Base-by-base conservation (phyloP, 768 basidiomycete genomes). In the Rhodosporidiobolus odoratus region DNA sequence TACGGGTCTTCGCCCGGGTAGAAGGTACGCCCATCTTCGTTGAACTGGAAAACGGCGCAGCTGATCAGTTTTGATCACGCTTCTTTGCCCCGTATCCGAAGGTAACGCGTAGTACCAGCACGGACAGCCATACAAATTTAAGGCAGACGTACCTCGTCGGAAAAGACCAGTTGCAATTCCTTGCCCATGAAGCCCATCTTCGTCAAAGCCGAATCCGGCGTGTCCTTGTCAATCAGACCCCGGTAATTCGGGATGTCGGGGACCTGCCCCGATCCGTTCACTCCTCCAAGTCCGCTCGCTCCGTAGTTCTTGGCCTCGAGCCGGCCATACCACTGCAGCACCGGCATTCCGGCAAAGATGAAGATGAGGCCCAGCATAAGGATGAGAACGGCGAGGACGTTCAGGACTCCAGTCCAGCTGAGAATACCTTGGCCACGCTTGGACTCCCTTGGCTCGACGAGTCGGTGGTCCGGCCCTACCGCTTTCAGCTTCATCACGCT, bases 291-390 rank as follows among this genome's bases (percentile, higher is more conserved):
- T 77, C 89, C 89, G 74, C 88, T 89, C 12, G 79, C 88, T 15
- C 86, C 86, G 30, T 83, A 78, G 23, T 79, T 83, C 40, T 32
- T 23, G 21, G 23, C 1, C 37, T 40, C n/a, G 4, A 34, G 67
- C 13, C 43, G 43, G 43, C 21, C 43, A 43, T 12, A 12, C 43
- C 43, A 43, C 43, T 43, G 43, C 21, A 43, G 43, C 13, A 95
- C 86, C 21, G 94, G 94, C 76, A 90, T 95, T 47, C 89, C 92
- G 32, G 87, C 88, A 76, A 95, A 97, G 25, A 96, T 84, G 30
- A 84, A 85, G 71, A 96, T 79, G 54, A 96, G 82, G 47, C 85
- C 88, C 12, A 83, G 72, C 38, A 88, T 79, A 66, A 97, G 82
- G 65, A 91, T 66, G 74, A 89, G 73, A n/a, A 97, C 84, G 41